Percentiles rank a stretch among this genome's conserved stretches.
Evolutionary conservation across 2,329 filamentous ascomycete genomes (phyloP).

Genomic region (Cercospora brassicicola): DNA sequence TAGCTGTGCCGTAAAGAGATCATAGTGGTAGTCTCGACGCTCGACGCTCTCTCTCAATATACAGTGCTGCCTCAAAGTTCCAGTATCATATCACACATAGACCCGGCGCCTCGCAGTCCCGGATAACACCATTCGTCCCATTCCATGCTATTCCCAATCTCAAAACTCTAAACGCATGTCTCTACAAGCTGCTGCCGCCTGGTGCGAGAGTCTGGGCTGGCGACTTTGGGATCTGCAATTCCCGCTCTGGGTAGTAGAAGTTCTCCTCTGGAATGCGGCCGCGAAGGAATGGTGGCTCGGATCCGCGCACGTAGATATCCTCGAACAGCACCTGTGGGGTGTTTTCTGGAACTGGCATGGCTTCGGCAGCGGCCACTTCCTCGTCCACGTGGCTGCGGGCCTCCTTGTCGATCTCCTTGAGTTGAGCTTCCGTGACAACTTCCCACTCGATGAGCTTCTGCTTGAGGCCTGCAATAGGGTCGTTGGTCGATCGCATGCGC

Average conservation of each 20-base stretch:
- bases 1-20: background rate
- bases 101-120: slow-evolving; percentile 17
- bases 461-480: slow-evolving; percentile 97
- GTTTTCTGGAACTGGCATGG: slow-evolving; percentile 76
- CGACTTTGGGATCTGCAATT: slow-evolving; percentile 33
- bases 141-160: slow-evolving; percentile 13
- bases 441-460: slow-evolving; percentile 97
- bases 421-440: slow-evolving; percentile 86
- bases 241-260: slow-evolving; percentile 63
- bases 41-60: slow-evolving; percentile 13
- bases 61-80: slow-evolving; percentile 20
- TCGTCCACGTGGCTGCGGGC: slow-evolving; percentile 80
- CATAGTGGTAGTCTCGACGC: background rate
- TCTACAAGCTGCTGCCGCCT: slow-evolving; percentile 21
- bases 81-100: slow-evolving; percentile 14
- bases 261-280: slow-evolving; percentile 90
- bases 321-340: slow-evolving; percentile 85
- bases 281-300: slow-evolving; percentile 83
- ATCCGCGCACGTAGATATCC: slow-evolving; percentile 90
- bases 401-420: slow-evolving; percentile 95
- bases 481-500: slow-evolving; percentile 98
- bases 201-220: slow-evolving; percentile 33
- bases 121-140: slow-evolving; percentile 8
- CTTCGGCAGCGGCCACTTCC: slow-evolving; percentile 87
- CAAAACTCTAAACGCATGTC: background rate